A percentile compares a stretch with the other conserved stretches of the same genome.
Conservation (phyloP, 768 basidiomycete species). For the Cystobasidium ongulense region DNA sequence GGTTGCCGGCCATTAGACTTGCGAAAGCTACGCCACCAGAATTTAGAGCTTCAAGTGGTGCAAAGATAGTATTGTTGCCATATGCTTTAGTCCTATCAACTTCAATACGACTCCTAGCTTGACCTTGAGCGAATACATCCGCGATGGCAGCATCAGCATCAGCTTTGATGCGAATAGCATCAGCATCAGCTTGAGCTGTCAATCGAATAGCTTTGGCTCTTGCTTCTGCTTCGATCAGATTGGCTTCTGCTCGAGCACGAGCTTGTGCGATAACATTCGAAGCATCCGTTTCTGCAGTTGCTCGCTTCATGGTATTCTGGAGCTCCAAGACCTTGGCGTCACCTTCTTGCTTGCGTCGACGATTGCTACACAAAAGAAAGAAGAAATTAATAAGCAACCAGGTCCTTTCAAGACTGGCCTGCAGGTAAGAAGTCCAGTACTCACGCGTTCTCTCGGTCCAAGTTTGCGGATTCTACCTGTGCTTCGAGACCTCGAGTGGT, state of each 20-base stretch:
- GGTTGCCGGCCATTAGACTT: background rate
- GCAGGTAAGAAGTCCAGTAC: constrained; percentile 36
- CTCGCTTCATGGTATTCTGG: constrained; percentile 29
- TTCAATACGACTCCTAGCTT: constrained; percentile 18
- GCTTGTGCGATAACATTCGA: constrained; percentile 22
- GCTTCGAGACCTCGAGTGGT: constrained; percentile 76
- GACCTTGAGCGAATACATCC: constrained; percentile 17
- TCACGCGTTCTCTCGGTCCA: constrained; percentile 45
- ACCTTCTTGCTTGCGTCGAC: constrained; percentile 75
- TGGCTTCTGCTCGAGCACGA: constrained; percentile 27
- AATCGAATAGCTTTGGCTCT: constrained; percentile 55
- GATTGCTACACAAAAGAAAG: constrained; percentile 52
- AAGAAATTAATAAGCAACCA: background rate
- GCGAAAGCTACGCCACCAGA: constrained; percentile 11
- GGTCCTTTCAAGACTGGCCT: background rate
- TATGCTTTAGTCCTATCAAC: constrained; percentile 30
- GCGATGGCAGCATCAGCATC: constrained; percentile 61
- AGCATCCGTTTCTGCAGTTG: constrained; percentile 32
- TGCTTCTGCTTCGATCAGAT: constrained; percentile 16
- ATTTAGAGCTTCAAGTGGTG: constrained; percentile 27
- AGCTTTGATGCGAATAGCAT: constrained; percentile 56
- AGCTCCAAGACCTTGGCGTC: constrained; percentile 20
- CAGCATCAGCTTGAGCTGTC: constrained; percentile 59
- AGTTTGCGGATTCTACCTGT: constrained; percentile 67
- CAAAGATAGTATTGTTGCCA: constrained; percentile 31